Conservation (phyloP, 2,329 filamentous ascomycete genomes). For the Cryphonectria carpinicola region DNA sequence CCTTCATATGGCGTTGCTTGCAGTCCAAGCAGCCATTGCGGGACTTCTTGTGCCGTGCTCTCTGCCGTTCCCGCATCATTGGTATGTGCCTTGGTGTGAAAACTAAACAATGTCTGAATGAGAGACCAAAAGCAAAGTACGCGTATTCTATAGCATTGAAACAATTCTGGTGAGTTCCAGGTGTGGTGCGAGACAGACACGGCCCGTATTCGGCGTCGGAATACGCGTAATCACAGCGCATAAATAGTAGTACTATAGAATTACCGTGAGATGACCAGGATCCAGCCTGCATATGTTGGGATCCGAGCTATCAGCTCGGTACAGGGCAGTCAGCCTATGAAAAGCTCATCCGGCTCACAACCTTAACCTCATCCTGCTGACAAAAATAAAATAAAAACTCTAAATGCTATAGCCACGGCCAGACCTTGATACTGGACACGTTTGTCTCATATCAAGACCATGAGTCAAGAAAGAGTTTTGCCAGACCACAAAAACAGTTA, state of each 20-base stretch:
- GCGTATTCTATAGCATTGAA: neutral
- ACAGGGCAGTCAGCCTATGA: neutral
- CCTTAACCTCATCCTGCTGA: neutral
- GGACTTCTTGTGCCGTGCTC: slow-evolving; percentile 38
- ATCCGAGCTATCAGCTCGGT: neutral
- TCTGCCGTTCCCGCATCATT: neutral
- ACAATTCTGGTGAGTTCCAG: neutral
- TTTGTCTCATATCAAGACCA: no score
- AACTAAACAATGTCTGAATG: neutral
- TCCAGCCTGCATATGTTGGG: neutral
- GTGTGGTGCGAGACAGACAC: neutral
- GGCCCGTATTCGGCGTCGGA: neutral
- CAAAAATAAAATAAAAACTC: neutral
- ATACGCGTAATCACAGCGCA: neutral
- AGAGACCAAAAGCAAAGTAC: neutral
- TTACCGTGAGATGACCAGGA: no score
- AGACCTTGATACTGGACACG: neutral
- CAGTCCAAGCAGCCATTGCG: slow-evolving; percentile 38
- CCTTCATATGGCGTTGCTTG: slow-evolving; percentile 41
- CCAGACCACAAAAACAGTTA: no score
- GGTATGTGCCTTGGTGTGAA: neutral
- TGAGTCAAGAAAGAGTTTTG: no score
- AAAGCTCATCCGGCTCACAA: neutral
- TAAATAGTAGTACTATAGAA: neutral
- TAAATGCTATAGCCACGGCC: neutral